Conservation (phyloP, 2,329 filamentous ascomycete genomes). For the Ceratocystis alfenasii region DNA sequence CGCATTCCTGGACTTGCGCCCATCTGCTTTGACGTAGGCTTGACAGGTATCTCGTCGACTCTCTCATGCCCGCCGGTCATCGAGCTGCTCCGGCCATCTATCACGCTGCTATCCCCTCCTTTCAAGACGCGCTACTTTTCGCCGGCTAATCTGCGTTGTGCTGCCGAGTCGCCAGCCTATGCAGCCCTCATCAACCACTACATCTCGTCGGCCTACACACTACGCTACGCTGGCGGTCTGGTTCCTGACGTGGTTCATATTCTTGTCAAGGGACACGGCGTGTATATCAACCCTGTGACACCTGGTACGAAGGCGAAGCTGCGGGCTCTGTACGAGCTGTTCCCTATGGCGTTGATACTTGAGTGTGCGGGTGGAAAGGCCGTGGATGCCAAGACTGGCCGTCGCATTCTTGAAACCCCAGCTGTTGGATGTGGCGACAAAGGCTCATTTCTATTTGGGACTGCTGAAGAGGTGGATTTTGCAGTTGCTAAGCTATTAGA, state of each 20-base stretch:
- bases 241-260: conserved; percentile 50
- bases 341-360: conserved; percentile 46
- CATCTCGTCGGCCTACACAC: conserved; percentile 43
- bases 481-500: conserved; percentile 23
- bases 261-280: conserved; percentile 48
- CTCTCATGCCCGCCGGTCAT: not conserved
- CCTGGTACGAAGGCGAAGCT: conserved; percentile 43
- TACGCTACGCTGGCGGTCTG: conserved; percentile 48
- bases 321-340: conserved; percentile 46
- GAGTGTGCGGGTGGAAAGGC: conserved; percentile 49
- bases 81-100: conserved; percentile 33
- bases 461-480: conserved; percentile 36
- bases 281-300: conserved; percentile 49
- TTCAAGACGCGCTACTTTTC: conserved; percentile 47
- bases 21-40: conserved; percentile 42
- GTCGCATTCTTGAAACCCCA: conserved; percentile 32
- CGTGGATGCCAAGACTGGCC: conserved; percentile 37
- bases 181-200: conserved; percentile 38
- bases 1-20: conserved; percentile 33
- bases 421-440: conserved; percentile 38
- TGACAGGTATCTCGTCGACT: conserved; percentile 27
- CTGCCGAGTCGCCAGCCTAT: conserved; percentile 41
- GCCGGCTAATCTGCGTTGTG: conserved; percentile 48
- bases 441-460: conserved; percentile 41
- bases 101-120: conserved; percentile 32